phyloP scores from a whole-genome alignment of 805 yeast genomes.

The Saturnispora diversa region DNA sequence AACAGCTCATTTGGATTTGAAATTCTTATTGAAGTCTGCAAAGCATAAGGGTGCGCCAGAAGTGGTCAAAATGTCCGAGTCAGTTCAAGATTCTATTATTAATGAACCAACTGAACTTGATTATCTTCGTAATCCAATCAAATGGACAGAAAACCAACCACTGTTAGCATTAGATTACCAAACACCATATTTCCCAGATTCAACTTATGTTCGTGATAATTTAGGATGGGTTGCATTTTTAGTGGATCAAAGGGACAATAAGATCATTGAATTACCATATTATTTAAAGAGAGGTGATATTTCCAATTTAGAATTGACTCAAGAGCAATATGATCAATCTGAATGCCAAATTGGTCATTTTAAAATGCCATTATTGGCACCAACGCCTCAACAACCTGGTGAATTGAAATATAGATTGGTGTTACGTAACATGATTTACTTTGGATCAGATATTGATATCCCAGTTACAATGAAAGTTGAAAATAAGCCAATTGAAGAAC shows the following conservation, averaged over 20 bases:
- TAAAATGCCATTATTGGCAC: constrained; percentile 62
- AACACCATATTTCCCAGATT: constrained; percentile 70
- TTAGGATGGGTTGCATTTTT: constrained; percentile 63
- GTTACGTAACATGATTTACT: constrained; percentile 66
- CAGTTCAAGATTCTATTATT: constrained; percentile 29
- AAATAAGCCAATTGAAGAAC: constrained; percentile 42
- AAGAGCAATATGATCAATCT: constrained; percentile 40
- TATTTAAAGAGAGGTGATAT: constrained; percentile 44
- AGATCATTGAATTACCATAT: constrained; percentile 63
- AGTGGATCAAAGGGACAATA: constrained; percentile 67
- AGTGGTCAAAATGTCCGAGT: constrained; percentile 32
- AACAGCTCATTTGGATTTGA: constrained; percentile 63
- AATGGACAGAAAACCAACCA: constrained; percentile 62
- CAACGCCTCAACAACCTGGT: constrained; percentile 72
- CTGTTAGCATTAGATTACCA: constrained; percentile 46
- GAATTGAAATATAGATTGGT: constrained; percentile 59
- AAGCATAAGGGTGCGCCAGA: constrained; percentile 51
- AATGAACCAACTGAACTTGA: constrained; percentile 58
- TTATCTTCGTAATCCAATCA: constrained; percentile 62
- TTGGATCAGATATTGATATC: constrained; percentile 71
- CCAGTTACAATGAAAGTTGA: constrained; percentile 66
- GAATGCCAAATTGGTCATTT: constrained; percentile 57
- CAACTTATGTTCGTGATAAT: constrained; percentile 27
- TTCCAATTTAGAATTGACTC: constrained; percentile 45
- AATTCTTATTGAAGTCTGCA: constrained; percentile 69